phyloP scores from a whole-genome alignment of 2,329 filamentous ascomycete genomes.

The Polytolypa hystricis region DNA sequence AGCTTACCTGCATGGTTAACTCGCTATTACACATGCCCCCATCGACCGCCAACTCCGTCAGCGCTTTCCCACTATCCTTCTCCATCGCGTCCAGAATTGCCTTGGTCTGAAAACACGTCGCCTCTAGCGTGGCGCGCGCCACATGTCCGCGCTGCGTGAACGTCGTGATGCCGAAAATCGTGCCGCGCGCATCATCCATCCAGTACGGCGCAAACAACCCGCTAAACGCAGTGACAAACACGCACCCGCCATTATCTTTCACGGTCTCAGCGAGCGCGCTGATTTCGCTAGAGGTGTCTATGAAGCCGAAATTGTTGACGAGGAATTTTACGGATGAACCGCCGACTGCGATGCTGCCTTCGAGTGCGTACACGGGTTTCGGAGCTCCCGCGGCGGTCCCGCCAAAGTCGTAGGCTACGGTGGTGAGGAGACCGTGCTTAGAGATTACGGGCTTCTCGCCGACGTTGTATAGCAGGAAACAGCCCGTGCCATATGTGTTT shows the following conservation, averaged over 20 bases:
- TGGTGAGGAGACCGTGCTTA: constrained; percentile 68
- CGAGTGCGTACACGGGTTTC: constrained; percentile 63
- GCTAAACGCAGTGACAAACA: constrained; percentile 83
- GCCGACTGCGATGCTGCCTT: constrained; percentile 77
- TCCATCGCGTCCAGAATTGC: constrained; percentile 90
- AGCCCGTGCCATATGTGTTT: constrained; percentile 86
- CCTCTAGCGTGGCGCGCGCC: constrained; percentile 78
- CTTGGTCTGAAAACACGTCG: constrained; percentile 85
- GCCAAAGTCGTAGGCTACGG: constrained; percentile 75
- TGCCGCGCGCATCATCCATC: constrained; percentile 87
- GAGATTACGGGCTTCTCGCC: constrained; percentile 78
- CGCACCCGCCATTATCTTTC: constrained; percentile 68
- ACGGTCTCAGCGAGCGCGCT: constrained; percentile 54
- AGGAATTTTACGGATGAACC: constrained; percentile 70
- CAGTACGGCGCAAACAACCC: constrained; percentile 88
- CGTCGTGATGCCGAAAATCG: constrained; percentile 73
- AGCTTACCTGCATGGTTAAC: constrained; percentile 67
- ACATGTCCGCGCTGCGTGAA: constrained; percentile 80
- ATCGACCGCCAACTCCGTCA: constrained; percentile 70
- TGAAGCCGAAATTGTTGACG: constrained; percentile 54
- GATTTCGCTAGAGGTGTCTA: constrained; percentile 51
- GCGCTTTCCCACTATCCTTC: constrained; percentile 65
- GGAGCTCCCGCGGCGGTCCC: too few relatives aligned
- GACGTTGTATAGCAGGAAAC: constrained; percentile 82
- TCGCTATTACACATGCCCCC: constrained; percentile 85